A percentile compares a stretch with the other conserved stretches of the same genome.
These are phyloP conservation scores for Colletotrichum lindemuthianum DNA, from an alignment of 2,329 filamentous ascomycete genomes.

Conservation along the genomic window DNA sequence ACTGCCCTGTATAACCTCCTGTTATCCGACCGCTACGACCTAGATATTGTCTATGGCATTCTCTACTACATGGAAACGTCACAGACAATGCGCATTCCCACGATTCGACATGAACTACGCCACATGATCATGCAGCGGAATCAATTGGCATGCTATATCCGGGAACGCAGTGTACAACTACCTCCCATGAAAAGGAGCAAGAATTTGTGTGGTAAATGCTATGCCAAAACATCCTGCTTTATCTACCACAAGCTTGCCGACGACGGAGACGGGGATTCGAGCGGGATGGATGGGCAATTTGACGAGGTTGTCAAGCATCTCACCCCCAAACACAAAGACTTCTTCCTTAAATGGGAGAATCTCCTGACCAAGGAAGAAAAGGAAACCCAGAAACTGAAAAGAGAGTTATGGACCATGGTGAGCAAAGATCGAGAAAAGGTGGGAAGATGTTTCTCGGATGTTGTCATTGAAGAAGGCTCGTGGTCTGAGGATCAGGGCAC, in stretches of 20 bases:
- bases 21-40: conserved; percentile 92
- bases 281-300: conserved; percentile 84
- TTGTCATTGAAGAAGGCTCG: conserved; percentile 84
- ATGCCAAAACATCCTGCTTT: conserved; percentile 90
- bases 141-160: conserved; percentile 84
- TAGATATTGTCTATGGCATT: conserved; percentile 89
- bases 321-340: conserved; percentile 77
- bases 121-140: conserved; percentile 99
- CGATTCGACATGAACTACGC: conserved; percentile 85
- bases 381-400: conserved; percentile 84
- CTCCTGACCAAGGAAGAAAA: conserved; percentile 94
- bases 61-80: conserved; percentile 96
- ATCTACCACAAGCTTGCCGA: conserved; percentile 93
- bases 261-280: conserved; percentile 81
- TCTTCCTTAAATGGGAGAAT: conserved; percentile 95
- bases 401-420: conserved; percentile 96
- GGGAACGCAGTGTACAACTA: conserved; percentile 80
- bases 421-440: conserved; percentile 88
- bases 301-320: conserved; percentile 82
- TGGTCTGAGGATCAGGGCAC: conserved; percentile 74
- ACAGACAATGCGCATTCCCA: conserved; percentile 84
- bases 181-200: conserved; percentile 88
- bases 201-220: conserved; percentile 86
- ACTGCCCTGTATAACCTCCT: conserved; percentile 94
- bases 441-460: conserved; percentile 88